Percentiles rank a stretch among this genome's conserved stretches.
Conservation (phyloP, 2,329 filamentous ascomycete species). For the Arthrobotrys iridis region DNA sequence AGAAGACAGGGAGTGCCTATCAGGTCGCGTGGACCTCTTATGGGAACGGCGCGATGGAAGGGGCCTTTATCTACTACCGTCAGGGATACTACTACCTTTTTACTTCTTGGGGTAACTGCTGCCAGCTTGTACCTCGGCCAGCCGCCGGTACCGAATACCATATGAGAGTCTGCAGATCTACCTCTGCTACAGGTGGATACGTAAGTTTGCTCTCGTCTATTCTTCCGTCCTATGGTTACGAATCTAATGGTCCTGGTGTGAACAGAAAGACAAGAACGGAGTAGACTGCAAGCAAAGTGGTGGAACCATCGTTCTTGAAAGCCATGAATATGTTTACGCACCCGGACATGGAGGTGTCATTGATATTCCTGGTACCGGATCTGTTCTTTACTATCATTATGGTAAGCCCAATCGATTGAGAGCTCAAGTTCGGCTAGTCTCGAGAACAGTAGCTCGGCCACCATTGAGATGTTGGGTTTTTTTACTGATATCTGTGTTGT, state of each 20-base stretch:
- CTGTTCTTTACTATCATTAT: constrained; percentile 73
- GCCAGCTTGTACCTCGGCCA: constrained; percentile 68
- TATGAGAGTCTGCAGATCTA: constrained; percentile 72
- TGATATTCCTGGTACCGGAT: constrained; percentile 65
- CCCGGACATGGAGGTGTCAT: constrained; percentile 72
- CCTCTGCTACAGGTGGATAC: constrained; percentile 67
- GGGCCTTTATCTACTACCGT: constrained; percentile 68
- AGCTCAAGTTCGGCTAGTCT: too few species aligned
- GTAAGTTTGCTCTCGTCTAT: constrained; percentile 63
- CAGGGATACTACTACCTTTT: constrained; percentile 73
- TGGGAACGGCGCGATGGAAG: constrained; percentile 69
- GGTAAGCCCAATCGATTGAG: too few species aligned
- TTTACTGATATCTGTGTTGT: constrained; percentile 31
- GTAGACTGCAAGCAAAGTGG: constrained; percentile 68
- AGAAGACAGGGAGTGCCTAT: constrained; percentile 60
- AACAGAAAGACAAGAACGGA: constrained; percentile 66
- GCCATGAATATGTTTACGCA: constrained; percentile 71
- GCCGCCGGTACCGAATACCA: constrained; percentile 72
- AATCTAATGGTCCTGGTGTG: background rate
- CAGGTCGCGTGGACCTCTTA: constrained; percentile 68
- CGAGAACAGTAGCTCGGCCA: too few species aligned
- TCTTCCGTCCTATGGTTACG: constrained; percentile 56
- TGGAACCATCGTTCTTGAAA: constrained; percentile 71
- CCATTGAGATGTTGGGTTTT: constrained; percentile 20
- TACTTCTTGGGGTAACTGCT: constrained; percentile 71